Evolutionary conservation across 192 early-diverging fungal species (phyloP).

Genomic region (Coemansia sp.): DNA sequence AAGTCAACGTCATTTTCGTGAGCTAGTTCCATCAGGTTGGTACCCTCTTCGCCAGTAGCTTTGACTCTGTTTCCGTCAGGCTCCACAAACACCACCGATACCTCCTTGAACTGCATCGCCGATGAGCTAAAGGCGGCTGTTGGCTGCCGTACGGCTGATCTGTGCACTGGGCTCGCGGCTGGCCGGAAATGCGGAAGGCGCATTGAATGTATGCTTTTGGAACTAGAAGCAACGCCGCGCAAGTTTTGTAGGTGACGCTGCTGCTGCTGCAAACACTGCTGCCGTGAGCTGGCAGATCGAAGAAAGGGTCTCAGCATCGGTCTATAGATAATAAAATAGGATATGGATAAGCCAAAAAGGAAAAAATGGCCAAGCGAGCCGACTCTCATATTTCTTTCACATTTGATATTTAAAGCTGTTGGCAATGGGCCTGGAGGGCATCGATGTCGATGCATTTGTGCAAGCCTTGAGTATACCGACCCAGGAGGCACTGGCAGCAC

Average conservation of each 20-base stretch:
- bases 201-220: no score
- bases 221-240: no score
- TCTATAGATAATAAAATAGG: no score
- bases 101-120: slow-evolving; percentile 11
- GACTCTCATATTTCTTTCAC: not conserved
- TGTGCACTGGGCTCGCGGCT: not conserved
- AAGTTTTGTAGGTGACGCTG: no score
- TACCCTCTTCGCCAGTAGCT: slow-evolving; percentile 77
- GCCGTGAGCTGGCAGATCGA: no score
- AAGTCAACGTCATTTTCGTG: slow-evolving; percentile 89
- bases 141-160: not conserved
- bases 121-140: slow-evolving; percentile 20
- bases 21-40: slow-evolving; percentile 88
- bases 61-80: slow-evolving; percentile 75
- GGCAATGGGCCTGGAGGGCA: slow-evolving; percentile 29
- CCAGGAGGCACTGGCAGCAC: slow-evolving; percentile 37
- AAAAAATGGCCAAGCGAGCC: no score
- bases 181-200: no score
- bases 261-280: no score
- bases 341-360: no score
- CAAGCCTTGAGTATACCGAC: slow-evolving; percentile 48
- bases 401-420: not conserved
- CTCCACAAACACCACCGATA: slow-evolving; percentile 80
- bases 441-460: slow-evolving; percentile 41
- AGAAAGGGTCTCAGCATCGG: no score